Percentiles rank a stretch among this genome's conserved stretches.
Conservation (phyloP, 2,329 filamentous ascomycete species). For the Fusarium anthophilum region DNA sequence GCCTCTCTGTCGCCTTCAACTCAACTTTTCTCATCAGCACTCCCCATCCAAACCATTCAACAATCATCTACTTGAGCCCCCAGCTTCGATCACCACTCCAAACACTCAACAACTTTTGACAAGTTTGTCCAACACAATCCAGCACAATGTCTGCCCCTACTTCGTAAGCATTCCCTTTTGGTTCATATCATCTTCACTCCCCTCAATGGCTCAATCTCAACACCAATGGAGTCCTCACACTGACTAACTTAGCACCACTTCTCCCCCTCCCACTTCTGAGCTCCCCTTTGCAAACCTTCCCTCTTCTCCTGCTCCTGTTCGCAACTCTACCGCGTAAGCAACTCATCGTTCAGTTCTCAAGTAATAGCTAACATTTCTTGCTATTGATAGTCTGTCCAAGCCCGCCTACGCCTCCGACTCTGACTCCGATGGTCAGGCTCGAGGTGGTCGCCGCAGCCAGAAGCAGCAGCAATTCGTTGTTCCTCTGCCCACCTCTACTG, state of each 20-base stretch:
- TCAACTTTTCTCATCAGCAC: slow-evolving; percentile 31
- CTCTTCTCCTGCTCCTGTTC: slow-evolving; percentile 32
- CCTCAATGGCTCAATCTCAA: slow-evolving; percentile 1
- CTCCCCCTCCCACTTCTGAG: slow-evolving; percentile 32
- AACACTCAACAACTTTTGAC: slow-evolving; percentile 22
- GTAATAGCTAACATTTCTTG: slow-evolving; percentile 19
- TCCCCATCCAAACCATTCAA: slow-evolving; percentile 35
- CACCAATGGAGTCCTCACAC: slow-evolving; percentile 30
- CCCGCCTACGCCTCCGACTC: slow-evolving; percentile 45
- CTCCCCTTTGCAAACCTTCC: slow-evolving; percentile 35
- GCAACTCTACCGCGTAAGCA: slow-evolving; percentile 34
- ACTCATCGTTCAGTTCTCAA: slow-evolving; percentile 1
- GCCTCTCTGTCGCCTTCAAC: slow-evolving; percentile 16
- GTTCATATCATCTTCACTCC: background rate
- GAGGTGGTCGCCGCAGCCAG: slow-evolving; percentile 41
- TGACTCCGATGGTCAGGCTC: slow-evolving; percentile 45
- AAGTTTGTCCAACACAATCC: slow-evolving; percentile 29
- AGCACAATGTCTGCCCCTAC: slow-evolving; percentile 43
- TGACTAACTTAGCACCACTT: slow-evolving; percentile 34
- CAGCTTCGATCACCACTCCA: slow-evolving; percentile 25
- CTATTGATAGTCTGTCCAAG: slow-evolving; percentile 39
- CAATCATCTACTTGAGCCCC: slow-evolving; percentile 38
- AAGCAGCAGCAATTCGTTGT: slow-evolving; percentile 43
- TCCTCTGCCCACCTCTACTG: slow-evolving; percentile 46
- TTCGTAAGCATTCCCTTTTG: slow-evolving; percentile 31